Conservation (phyloP, 768 basidiomycete genomes). For the Termitomyces sp. region DNA sequence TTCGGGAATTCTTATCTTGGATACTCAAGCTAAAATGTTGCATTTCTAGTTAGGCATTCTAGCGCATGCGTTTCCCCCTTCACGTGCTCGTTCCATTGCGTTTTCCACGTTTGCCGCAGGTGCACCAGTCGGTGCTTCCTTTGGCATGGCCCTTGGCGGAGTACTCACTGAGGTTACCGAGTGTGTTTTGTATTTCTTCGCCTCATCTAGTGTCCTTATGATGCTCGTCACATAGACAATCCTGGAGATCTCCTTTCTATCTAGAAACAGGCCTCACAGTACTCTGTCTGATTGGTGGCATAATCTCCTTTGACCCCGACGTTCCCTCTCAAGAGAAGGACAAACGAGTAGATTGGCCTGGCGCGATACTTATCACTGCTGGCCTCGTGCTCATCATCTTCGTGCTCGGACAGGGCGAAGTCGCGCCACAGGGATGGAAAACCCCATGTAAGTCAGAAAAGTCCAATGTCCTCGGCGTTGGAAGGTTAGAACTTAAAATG, state of each 20-base stretch:
- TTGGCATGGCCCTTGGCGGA: conserved; percentile 71
- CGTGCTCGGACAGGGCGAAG: conserved; percentile 57
- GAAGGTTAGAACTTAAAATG: not conserved
- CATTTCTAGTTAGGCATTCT: conserved; percentile 66
- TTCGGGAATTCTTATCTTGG: not conserved
- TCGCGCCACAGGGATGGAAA: conserved; percentile 52
- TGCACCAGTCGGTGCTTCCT: conserved; percentile 71
- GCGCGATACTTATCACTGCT: conserved; percentile 53
- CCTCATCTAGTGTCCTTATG: not conserved
- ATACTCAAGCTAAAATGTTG: not conserved
- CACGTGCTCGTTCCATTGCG: conserved; percentile 58
- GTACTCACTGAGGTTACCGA: conserved; percentile 50
- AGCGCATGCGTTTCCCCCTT: conserved; percentile 71
- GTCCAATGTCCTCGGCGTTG: not conserved
- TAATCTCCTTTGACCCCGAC: conserved; percentile 61
- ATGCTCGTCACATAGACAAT: conserved; percentile 21
- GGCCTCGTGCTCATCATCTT: conserved; percentile 68
- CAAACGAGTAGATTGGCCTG: conserved; percentile 66
- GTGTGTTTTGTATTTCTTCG: conserved; percentile 20
- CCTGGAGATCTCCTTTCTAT: conserved; percentile 66
- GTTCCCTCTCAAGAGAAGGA: conserved; percentile 32
- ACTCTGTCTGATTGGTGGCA: conserved; percentile 44
- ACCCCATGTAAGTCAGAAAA: conserved; percentile 24
- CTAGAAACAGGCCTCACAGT: conserved; percentile 52
- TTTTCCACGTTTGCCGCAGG: conserved; percentile 85